Conservation (phyloP, 2,329 filamentous ascomycete genomes). For the Colletotrichum musae region DNA sequence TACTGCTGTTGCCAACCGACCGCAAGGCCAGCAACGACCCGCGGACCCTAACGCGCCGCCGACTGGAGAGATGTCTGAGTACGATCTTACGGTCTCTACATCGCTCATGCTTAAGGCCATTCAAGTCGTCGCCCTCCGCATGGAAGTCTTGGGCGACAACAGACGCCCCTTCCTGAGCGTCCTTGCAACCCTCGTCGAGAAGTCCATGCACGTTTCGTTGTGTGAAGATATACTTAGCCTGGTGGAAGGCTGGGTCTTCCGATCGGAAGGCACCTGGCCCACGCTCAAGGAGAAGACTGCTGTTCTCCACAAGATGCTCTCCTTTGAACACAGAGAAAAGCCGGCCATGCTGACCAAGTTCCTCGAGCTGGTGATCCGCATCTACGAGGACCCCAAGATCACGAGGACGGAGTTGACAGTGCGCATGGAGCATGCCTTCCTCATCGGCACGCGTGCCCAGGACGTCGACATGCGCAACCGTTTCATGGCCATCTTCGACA, state of each 20-base stretch:
- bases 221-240: slow-evolving; percentile 95
- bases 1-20: slow-evolving; percentile 68
- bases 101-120: slow-evolving; percentile 95
- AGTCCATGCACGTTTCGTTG: slow-evolving; percentile 87
- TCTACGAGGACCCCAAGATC: slow-evolving; percentile 98
- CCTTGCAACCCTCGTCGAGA: slow-evolving; percentile 93
- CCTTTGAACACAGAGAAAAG: slow-evolving; percentile 90
- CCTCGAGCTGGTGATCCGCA: slow-evolving; percentile 94
- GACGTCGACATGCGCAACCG: slow-evolving; percentile 97
- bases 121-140: slow-evolving; percentile 90
- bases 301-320: slow-evolving; percentile 98
- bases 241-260: slow-evolving; percentile 97
- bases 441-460: slow-evolving; percentile 92
- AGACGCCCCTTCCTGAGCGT: slow-evolving; percentile 95
- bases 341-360: slow-evolving; percentile 92
- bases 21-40: slow-evolving; percentile 55
- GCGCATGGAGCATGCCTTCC: slow-evolving; percentile 96
- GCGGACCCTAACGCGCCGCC: slow-evolving; percentile 70
- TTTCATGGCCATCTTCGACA: slow-evolving; percentile 97
- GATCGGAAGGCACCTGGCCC: slow-evolving; percentile 93
- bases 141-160: slow-evolving; percentile 93
- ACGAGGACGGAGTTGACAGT: slow-evolving; percentile 96
- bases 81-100: slow-evolving; percentile 90
- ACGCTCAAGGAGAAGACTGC: slow-evolving; percentile 99
- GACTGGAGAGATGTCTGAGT: slow-evolving; percentile 73